Evolutionary conservation across 805 yeast species (phyloP).

Genomic region (Pichia insulana): DNA sequence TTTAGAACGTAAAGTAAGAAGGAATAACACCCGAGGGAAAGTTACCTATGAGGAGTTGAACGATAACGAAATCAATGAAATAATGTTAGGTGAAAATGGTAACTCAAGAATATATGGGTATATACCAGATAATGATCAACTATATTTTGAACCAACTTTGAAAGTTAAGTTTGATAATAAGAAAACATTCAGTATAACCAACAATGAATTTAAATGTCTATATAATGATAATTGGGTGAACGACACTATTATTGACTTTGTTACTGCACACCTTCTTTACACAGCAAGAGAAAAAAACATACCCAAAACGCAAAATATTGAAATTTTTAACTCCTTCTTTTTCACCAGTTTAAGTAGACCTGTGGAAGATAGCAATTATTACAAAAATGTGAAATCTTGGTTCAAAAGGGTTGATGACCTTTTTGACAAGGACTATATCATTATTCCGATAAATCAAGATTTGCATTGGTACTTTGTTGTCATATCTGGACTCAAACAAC

Average conservation of each 20-base stretch:
- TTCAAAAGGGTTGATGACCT: conserved; percentile 53
- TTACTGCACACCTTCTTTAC: conserved; percentile 44
- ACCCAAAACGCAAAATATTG: conserved; percentile 31
- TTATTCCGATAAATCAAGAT: conserved; percentile 75
- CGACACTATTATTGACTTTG: conserved; percentile 82
- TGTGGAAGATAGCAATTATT: conserved; percentile 30
- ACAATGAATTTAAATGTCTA: conserved; percentile 70
- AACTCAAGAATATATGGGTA: conserved; percentile 21
- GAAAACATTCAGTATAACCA: conserved; percentile 46
- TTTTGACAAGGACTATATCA: conserved; percentile 47
- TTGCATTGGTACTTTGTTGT: conserved; percentile 87
- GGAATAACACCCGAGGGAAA: conserved; percentile 5
- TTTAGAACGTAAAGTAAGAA: conserved; percentile 3
- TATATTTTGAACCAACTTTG: conserved; percentile 29
- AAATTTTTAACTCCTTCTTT: conserved; percentile 74
- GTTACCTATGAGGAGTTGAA: conserved; percentile 6
- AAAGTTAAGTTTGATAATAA: conserved; percentile 46
- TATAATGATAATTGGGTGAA: conserved; percentile 82
- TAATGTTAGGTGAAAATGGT: conserved; percentile 29
- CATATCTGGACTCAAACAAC: conserved; percentile 42
- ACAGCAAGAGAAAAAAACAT: conserved; percentile 28
- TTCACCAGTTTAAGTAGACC: conserved; percentile 49
- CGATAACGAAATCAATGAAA: conserved; percentile 28
- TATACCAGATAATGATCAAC: conserved; percentile 23
- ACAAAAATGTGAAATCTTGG: conserved; percentile 69